Base-by-base conservation (phyloP, 2,329 filamentous ascomycete species). In the Ophiostoma quercus region DNA sequence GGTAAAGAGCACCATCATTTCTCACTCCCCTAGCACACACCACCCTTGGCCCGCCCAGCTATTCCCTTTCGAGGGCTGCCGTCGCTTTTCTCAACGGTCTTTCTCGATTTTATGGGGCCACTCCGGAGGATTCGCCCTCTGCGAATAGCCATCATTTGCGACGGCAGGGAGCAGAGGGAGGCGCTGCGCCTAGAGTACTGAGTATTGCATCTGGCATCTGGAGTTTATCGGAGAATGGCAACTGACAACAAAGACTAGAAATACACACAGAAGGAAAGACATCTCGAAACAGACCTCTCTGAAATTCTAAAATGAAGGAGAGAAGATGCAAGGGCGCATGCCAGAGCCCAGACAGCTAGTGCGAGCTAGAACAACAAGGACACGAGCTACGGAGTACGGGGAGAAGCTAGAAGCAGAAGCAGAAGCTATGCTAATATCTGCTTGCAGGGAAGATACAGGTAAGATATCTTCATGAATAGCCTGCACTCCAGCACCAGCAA, bases 111-210 rank as follows among this genome's bases (percentile, higher is more conserved):
- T 80, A 79, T 79, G 81, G 81, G 79, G 75, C 81, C 75, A 74
- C 74, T 74, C 82, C 81, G 80, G 80, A 82, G 79, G 78, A 80
- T 82, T 82, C 78, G 80, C 77, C 78, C 76, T 79, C 77, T 77
- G 51, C 69, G n/a, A 60, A 41, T 78, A 39, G 60, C 62, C 47
- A 25, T 67, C 54, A 47, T 37, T 69, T 69, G 51, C 37, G 34
- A 25, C 63, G 37, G 29, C 63, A 66, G 43, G 19, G 43, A 47
- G 11, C 32, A 37, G 60, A n/a, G 29, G 22, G 22, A 57, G 22
- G 12, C 22, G n/a, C n/a, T 57, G 22, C 2, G 34, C 8, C 34
- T 34, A 39, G 37, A 39, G 34, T 37, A 37, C 9, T 14, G 39
- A 41, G 39, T 14, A 34, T 34, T 34, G 39, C 39, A 41, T 41